These are phyloP conservation scores for Crithidia acanthocephali DNA, from an alignment of 208 protist species.

Conservation along the genomic window DNA sequence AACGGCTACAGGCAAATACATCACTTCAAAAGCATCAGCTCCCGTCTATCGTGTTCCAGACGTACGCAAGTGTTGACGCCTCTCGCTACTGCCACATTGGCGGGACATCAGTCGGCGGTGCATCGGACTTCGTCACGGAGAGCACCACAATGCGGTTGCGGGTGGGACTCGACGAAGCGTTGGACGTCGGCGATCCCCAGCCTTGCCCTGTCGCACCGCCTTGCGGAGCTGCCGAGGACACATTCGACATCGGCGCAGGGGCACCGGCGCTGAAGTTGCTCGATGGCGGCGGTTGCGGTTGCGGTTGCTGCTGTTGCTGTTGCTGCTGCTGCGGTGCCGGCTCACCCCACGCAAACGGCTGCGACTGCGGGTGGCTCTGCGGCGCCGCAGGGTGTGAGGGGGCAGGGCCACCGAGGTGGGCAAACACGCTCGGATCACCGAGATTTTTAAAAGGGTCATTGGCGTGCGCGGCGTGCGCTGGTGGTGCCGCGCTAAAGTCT, in stretches of 20 bases:
- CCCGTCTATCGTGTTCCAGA: too few relatives aligned
- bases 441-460: slow-evolving; percentile 19
- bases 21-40: too few relatives aligned
- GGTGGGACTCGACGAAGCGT: slow-evolving; percentile 13
- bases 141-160: slow-evolving; percentile 16
- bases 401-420: slow-evolving; percentile 12
- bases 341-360: slow-evolving; percentile 3
- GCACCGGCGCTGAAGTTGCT: not conserved
- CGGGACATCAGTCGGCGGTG: not conserved
- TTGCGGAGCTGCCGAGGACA: not conserved
- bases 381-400: not conserved
- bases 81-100: slow-evolving; percentile 10
- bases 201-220: not conserved
- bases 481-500: not conserved
- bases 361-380: not conserved
- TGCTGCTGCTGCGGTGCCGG: slow-evolving; percentile 24
- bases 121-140: slow-evolving; percentile 11
- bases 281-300: too few relatives aligned
- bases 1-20: too few relatives aligned
- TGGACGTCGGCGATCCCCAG: not conserved
- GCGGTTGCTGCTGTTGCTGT: slow-evolving; percentile 19
- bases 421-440: slow-evolving; percentile 1
- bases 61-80: too few relatives aligned
- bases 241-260: not conserved
- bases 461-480: not conserved